Conservation (phyloP, 768 basidiomycete species). For the Amylocystis lapponica region DNA sequence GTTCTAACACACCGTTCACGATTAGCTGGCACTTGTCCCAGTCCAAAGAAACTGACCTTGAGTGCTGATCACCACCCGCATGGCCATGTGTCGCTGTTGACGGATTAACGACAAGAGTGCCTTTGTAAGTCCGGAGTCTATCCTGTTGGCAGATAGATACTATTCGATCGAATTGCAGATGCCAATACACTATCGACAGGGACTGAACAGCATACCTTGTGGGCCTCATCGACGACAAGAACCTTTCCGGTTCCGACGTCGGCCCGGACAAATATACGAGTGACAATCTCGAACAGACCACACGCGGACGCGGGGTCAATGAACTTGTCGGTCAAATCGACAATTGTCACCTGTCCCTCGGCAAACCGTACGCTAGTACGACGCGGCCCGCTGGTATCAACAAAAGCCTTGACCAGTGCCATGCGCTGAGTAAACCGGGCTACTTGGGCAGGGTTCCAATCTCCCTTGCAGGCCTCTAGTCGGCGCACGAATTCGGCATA, state of each 20-base stretch:
- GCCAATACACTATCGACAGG: background rate
- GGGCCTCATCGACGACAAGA: constrained; percentile 69
- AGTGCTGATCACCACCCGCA: constrained; percentile 70
- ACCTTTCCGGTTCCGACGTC: constrained; percentile 60
- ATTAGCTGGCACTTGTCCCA: background rate
- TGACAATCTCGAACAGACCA: constrained; percentile 63
- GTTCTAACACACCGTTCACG: constrained; percentile 38
- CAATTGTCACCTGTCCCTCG: constrained; percentile 55
- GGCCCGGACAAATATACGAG: constrained; percentile 57
- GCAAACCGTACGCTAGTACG: constrained; percentile 38
- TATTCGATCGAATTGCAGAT: constrained; percentile 17
- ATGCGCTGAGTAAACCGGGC: constrained; percentile 58
- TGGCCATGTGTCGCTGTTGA: constrained; percentile 66
- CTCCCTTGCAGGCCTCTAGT: constrained; percentile 40
- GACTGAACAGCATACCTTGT: constrained; percentile 44
- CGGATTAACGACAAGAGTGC: constrained; percentile 54
- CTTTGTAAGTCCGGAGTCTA: constrained; percentile 49
- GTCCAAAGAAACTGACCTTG: constrained; percentile 42
- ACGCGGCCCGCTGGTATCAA: constrained; percentile 29
- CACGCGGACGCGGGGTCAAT: constrained; percentile 64
- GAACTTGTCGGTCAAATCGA: constrained; percentile 71
- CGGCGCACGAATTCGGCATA: constrained; percentile 43
- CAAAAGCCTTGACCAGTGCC: constrained; percentile 52
- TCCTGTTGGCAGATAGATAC: constrained; percentile 50
- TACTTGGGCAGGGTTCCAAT: constrained; percentile 53